phyloP scores from a whole-genome alignment of 768 basidiomycete genomes.

The Termitomyces sp. region DNA sequence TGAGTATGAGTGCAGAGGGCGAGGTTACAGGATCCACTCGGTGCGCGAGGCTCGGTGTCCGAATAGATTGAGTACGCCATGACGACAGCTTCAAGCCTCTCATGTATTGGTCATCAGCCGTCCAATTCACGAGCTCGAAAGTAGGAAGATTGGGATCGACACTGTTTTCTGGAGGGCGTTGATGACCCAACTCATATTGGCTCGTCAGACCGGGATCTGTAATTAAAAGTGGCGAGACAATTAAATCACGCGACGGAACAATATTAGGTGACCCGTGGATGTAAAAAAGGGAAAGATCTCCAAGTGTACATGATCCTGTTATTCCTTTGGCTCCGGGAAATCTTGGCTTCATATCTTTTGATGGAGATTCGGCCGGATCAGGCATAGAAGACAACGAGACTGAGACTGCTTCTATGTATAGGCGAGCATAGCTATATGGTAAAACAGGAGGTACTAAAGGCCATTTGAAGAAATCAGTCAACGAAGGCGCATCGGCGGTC shows the following conservation, averaged over 20 bases:
- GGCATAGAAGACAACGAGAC: constrained; percentile 20
- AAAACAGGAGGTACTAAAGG: constrained; percentile 56
- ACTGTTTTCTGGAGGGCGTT: constrained; percentile 30
- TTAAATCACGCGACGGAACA: constrained; percentile 13
- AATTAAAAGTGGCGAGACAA: constrained; percentile 63
- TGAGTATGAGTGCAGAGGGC: constrained; percentile 5
- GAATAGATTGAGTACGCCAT: constrained; percentile 50
- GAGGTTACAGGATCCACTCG: neutral
- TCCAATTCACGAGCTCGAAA: constrained; percentile 64
- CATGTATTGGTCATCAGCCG: constrained; percentile 29
- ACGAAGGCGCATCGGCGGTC: constrained; percentile 1
- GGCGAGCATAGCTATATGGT: constrained; percentile 44
- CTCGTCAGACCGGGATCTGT: constrained; percentile 61
- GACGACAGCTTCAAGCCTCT: constrained; percentile 49
- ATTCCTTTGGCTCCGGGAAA: neutral
- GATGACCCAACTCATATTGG: constrained; percentile 46
- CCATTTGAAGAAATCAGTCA: constrained; percentile 43
- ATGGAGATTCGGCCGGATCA: neutral
- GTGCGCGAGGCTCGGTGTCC: constrained; percentile 14
- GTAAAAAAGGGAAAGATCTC: constrained; percentile 54
- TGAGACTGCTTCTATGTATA: constrained; percentile 39
- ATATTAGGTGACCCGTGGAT: constrained; percentile 25
- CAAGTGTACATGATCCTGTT: constrained; percentile 5
- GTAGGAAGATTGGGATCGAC: constrained; percentile 35
- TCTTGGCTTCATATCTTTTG: neutral